Evolutionary conservation across 768 basidiomycete species (phyloP), one percentile per base, ranked within the genome.

Genomic region (Gyrodon lividus): DNA sequence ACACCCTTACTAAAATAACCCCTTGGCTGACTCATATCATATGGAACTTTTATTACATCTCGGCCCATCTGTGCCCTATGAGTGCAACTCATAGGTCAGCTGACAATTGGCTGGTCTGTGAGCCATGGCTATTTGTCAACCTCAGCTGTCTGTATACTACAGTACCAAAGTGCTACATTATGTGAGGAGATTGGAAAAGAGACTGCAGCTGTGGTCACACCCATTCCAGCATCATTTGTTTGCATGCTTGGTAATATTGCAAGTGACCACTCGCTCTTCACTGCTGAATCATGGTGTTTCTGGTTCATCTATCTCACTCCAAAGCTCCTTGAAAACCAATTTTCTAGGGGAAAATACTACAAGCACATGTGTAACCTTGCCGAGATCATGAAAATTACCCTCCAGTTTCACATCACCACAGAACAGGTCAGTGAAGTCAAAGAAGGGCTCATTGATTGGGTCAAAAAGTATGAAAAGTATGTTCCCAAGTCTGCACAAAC

Each of bases 101-200:
- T n/a, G n/a, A n/a, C n/a, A n/a, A n/a, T n/a, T n/a, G n/a, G n/a
- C n/a, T n/a, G n/a, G n/a, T n/a, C n/a, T n/a, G n/a, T n/a, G n/a
- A n/a, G n/a, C n/a, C n/a, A n/a, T n/a, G n/a, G n/a, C n/a, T n/a
- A n/a, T n/a, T n/a, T n/a, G n/a, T n/a, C n/a, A n/a, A n/a, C n/a
- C n/a, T n/a, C n/a, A n/a, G n/a, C n/a, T n/a, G n/a, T n/a, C n/a
- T n/a, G n/a, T n/a, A n/a, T n/a, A n/a, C n/a, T n/a, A n/a, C n/a
- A n/a, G n/a, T n/a, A n/a, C n/a, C n/a, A n/a, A n/a, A n/a, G n/a
- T n/a, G n/a, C n/a, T n/a, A n/a, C n/a, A n/a, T n/a, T n/a, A n/a
- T n/a, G 77, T 78, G 63, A 75, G n/a, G 69, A 66, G 0, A 70
- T 80, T 38, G 72, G 76, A 0, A 44, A 53, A 3, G 74, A 66